Percentiles rank a stretch among this genome's conserved stretches.
Conservation (phyloP, 2,329 filamentous ascomycete genomes). For the Purpureocillium lavendulum region DNA sequence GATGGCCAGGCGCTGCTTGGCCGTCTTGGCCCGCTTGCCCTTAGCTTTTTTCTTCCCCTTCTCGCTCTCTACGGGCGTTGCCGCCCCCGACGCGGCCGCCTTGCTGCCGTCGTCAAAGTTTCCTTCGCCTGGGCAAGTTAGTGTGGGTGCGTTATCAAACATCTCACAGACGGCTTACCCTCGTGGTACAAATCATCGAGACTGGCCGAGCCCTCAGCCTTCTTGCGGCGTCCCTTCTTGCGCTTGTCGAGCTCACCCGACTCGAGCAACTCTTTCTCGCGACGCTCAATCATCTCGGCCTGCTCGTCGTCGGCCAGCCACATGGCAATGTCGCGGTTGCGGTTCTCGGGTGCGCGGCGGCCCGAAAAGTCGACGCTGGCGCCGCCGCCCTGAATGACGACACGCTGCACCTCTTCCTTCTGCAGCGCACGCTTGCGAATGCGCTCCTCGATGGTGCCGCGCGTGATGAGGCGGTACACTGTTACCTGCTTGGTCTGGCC, state of each 20-base stretch:
- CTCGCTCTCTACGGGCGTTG: conserved; percentile 63
- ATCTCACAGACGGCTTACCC: conserved; percentile 53
- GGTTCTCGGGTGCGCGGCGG: conserved; percentile 75
- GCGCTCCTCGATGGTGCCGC: conserved; percentile 93
- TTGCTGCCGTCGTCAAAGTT: conserved; percentile 88
- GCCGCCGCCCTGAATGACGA: conserved; percentile 88
- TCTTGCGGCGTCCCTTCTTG: conserved; percentile 52
- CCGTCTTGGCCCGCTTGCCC: conserved; percentile 54
- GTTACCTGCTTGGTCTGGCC: conserved; percentile 94
- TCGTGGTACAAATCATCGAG: conserved; percentile 99
- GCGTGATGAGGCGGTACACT: conserved; percentile 94
- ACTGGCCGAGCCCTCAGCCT: conserved; percentile 49
- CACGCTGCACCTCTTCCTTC: conserved; percentile 97
- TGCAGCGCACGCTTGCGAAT: conserved; percentile 95
- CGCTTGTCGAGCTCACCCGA: conserved; percentile 59
- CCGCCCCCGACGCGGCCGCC: conserved; percentile 60
- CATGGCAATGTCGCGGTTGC: conserved; percentile 96
- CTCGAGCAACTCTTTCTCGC: conserved; percentile 79
- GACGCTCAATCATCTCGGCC: conserved; percentile 85
- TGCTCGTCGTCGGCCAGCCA: conserved; percentile 98
- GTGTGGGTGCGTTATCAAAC: neutral
- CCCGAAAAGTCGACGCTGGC: conserved; percentile 95
- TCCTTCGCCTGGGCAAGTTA: conserved; percentile 66
- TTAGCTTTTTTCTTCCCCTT: conserved; percentile 17
- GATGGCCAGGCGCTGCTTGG: conserved; percentile 60